Evolutionary conservation across 2,329 filamentous ascomycete genomes (phyloP), one percentile per base, ranked within the genome.

Genomic region (Penicillium fuscoglaucum): DNA sequence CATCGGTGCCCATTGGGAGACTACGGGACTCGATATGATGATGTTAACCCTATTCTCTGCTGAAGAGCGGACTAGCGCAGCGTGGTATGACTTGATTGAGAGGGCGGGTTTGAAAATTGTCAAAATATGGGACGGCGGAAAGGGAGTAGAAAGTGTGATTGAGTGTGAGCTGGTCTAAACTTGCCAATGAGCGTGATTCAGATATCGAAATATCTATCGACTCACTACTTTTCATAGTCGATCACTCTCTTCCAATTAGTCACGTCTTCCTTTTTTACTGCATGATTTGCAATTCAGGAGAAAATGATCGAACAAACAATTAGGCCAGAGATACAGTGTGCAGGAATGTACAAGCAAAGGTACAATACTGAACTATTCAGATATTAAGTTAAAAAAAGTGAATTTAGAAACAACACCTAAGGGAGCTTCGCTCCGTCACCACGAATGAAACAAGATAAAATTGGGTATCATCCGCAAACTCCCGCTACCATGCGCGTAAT

Each of bases 381-480:
- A 3, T 21, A 37, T 12, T 19, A 12, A 13, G 13, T 13, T 19
- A n/a, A n/a, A 29, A 10, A n/a, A 49, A 6, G 21, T 26, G 15
- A 37, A 12, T 17, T 7, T 5, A 17, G 5, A 24, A 47, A 31
- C 1, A 31, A 19, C 10, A 31, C 26, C 17, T 12, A 46, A 31
- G 2, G 10, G n/a, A 47, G 13, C 7, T 21, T 47, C 7, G 29
- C n/a, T 21, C 44, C 12, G 28, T 10, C 29, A 4, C 45, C 40
- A 26, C 24, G 45, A 39, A 40, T 39, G 5, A 50, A 51, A 40
- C 21, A 51, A 45, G 13, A 21, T 12, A 52, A 39, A 52, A 45
- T n/a, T 29, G 55, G 55, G 55, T 58, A 58, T 58, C 50, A 28
- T 35, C 35, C 50, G 37, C 19, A 54, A 54, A 58, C 55, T 58